Conservation (phyloP, 306 rosid genomes). For the Prunus persica region Prunus_persica_NCBIv2 NC_034009.1:25651001-25651500, state of each 20-base stretch:
- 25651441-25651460: constrained; percentile 17
- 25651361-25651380: constrained; percentile 4
- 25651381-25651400: constrained; percentile 14
- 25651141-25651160: constrained; percentile 26
- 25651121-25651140: not conserved
- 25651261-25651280: constrained; percentile 10
- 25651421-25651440: constrained; percentile 38
- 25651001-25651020: too few relatives aligned
- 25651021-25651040: too few relatives aligned
- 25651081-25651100: too few relatives aligned
- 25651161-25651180: constrained; percentile 50
- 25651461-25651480: not conserved
- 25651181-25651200: constrained; percentile 3
- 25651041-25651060: too few relatives aligned
- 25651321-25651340: not conserved
- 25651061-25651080: too few relatives aligned
- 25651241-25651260: constrained; percentile 1
- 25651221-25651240: constrained; percentile 49
- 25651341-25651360: constrained; percentile 15
- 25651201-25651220: constrained; percentile 36
- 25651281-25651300: constrained; percentile 35
- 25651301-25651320: constrained; percentile 8
- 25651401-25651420: not conserved
- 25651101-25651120: too few relatives aligned
- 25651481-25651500: constrained; percentile 5